A percentile compares a stretch with the other conserved stretches of the same genome.
phyloP scores from a whole-genome alignment of 2,329 filamentous ascomycete genomes.

The Claviceps fusiformis region DNA sequence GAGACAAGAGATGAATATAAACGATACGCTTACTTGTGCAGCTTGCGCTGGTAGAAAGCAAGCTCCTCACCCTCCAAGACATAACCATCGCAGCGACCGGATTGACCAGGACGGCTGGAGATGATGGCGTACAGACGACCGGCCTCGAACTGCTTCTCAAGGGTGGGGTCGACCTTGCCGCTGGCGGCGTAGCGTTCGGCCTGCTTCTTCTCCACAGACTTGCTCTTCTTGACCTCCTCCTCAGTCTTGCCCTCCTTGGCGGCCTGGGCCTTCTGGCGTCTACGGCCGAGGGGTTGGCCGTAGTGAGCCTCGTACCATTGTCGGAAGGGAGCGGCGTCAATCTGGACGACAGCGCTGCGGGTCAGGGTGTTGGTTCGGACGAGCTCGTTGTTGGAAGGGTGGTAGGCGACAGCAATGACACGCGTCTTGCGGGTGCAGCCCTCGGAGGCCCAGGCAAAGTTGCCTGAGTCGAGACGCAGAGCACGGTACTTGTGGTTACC shows the following conservation, averaged over 20 bases:
- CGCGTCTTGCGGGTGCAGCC: conserved; percentile 97
- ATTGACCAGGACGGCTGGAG: conserved; percentile 89
- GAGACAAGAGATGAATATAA: not conserved
- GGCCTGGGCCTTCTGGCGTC: conserved; percentile 70
- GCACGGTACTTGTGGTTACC: conserved; percentile 99
- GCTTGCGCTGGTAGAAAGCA: conserved; percentile 99
- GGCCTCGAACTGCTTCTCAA: conserved; percentile 99
- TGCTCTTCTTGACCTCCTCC: conserved; percentile 82
- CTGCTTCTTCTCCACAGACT: conserved; percentile 94
- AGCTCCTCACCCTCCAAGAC: conserved; percentile 98
- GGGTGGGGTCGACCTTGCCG: conserved; percentile 83
- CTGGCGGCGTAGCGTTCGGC: conserved; percentile 63
- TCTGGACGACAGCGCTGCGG: conserved; percentile 95
- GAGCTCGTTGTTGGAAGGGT: conserved; percentile 99
- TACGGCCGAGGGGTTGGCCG: conserved; percentile 76
- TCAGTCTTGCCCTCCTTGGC: conserved; percentile 45
- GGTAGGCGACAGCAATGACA: conserved; percentile 96
- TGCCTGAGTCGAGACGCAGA: conserved; percentile 94
- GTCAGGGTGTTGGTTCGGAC: conserved; percentile 99
- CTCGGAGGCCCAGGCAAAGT: conserved; percentile 99
- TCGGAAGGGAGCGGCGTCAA: conserved; percentile 97
- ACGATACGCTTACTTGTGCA: conserved; percentile 70
- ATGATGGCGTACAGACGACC: conserved; percentile 93
- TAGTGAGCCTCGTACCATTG: conserved; percentile 99
- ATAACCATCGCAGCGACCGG: conserved; percentile 92